Conservation (phyloP, 495 filamentous ascomycete genomes). For the Aspergillus cavernicola region DNA sequence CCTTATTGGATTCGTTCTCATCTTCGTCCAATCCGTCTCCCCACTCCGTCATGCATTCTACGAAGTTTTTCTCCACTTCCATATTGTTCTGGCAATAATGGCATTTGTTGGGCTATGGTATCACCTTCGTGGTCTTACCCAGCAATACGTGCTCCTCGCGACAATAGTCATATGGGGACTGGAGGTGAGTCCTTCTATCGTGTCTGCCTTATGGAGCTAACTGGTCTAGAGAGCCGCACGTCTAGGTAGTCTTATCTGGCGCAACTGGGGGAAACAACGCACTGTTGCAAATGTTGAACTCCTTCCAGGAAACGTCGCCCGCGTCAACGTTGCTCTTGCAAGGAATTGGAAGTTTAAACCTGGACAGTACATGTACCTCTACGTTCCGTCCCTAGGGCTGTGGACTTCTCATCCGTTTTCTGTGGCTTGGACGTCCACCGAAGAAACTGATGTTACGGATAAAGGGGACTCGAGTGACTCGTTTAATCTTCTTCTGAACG, state of each 20-base stretch:
- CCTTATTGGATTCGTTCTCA: slow-evolving; percentile 43
- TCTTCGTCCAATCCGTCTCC: slow-evolving; percentile 48
- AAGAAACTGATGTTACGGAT: slow-evolving; percentile 14
- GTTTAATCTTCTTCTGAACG: slow-evolving; percentile 30
- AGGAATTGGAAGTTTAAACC: slow-evolving; percentile 48
- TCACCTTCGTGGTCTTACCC: slow-evolving; percentile 45
- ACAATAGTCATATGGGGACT: slow-evolving; percentile 40
- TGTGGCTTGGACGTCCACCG: slow-evolving; percentile 46
- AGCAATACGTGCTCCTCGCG: slow-evolving; percentile 36
- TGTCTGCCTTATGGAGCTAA: slow-evolving; percentile 44
- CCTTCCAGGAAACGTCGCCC: slow-evolving; percentile 46
- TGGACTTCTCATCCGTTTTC: slow-evolving; percentile 59
- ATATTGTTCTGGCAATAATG: slow-evolving; percentile 47
- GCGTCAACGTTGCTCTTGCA: slow-evolving; percentile 46
- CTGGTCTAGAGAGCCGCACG: slow-evolving; percentile 51
- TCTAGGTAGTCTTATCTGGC: slow-evolving; percentile 52
- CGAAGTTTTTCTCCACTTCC: slow-evolving; percentile 54
- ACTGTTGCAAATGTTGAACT: slow-evolving; percentile 50
- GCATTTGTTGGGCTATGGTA: slow-evolving; percentile 52
- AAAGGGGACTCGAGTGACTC: slow-evolving; percentile 35
- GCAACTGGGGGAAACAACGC: slow-evolving; percentile 46
- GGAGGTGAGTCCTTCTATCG: slow-evolving; percentile 27
- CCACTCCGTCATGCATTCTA: slow-evolving; percentile 56
- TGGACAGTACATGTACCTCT: slow-evolving; percentile 55
- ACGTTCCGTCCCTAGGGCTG: slow-evolving; percentile 46